Conservation (phyloP, 495 filamentous ascomycete genomes). For the Hypoxylon fragiforme region DNA sequence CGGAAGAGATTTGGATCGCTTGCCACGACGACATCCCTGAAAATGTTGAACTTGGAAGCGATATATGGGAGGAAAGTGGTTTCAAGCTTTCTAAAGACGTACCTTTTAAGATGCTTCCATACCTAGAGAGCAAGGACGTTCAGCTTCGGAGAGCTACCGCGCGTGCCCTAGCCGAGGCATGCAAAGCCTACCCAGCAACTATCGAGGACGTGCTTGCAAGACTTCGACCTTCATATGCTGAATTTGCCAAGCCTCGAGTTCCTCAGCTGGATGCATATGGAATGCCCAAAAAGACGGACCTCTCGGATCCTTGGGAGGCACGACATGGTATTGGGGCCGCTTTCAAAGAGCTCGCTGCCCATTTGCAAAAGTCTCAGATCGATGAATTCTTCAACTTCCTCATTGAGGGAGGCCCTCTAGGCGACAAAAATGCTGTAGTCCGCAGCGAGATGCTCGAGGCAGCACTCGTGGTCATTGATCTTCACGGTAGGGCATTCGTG, state of each 20-base stretch:
- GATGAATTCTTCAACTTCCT: constrained; percentile 81
- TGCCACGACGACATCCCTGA: constrained; percentile 90
- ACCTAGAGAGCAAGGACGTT: constrained; percentile 73
- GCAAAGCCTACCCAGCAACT: constrained; percentile 56
- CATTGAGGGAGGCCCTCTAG: constrained; percentile 79
- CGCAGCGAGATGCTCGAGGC: constrained; percentile 92
- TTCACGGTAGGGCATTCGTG: constrained; percentile 75
- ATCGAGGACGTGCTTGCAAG: constrained; percentile 57
- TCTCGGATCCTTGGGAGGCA: constrained; percentile 85
- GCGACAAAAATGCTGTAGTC: constrained; percentile 75
- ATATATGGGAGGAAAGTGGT: constrained; percentile 94
- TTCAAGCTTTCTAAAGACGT: constrained; percentile 67
- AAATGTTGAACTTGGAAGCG: constrained; percentile 77
- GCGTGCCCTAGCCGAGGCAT: constrained; percentile 73
- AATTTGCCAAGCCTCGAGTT: constrained; percentile 76
- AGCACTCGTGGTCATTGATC: constrained; percentile 76
- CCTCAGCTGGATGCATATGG: constrained; percentile 88
- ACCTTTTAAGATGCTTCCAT: constrained; percentile 70
- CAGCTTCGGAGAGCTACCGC: constrained; percentile 85
- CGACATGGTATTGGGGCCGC: constrained; percentile 85
- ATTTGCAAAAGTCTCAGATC: constrained; percentile 68
- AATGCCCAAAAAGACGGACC: constrained; percentile 84
- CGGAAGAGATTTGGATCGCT: constrained; percentile 88
- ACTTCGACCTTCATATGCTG: constrained; percentile 69
- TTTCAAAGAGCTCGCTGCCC: constrained; percentile 74